Conservation (phyloP, 2,329 filamentous ascomycete species). For the Curvularia spicifera region DNA sequence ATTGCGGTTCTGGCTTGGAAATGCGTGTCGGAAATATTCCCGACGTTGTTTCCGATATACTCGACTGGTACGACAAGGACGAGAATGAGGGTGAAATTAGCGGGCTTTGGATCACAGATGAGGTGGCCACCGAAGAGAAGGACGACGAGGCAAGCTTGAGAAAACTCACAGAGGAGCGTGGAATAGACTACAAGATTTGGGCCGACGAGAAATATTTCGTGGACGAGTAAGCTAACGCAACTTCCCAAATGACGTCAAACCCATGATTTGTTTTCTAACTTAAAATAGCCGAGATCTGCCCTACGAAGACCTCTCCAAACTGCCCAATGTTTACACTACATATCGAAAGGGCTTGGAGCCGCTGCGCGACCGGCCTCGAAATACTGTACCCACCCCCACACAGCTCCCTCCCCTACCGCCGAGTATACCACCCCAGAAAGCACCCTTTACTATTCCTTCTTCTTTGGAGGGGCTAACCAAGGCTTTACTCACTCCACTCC, state of each 20-base stretch:
- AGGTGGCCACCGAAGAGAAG: slow-evolving; percentile 73
- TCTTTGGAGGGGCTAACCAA: slow-evolving; percentile 61
- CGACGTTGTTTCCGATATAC: slow-evolving; percentile 65
- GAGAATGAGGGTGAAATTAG: slow-evolving; percentile 57
- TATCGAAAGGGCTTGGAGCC: slow-evolving; percentile 78
- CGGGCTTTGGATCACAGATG: slow-evolving; percentile 75
- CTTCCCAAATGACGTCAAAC: neutral
- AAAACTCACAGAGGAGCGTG: slow-evolving; percentile 59
- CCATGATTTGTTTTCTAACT: slow-evolving; percentile 12
- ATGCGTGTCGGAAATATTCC: slow-evolving; percentile 68
- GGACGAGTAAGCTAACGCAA: slow-evolving; percentile 68
- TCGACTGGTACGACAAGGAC: slow-evolving; percentile 54
- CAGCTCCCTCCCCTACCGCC: slow-evolving; percentile 66
- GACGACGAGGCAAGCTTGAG: slow-evolving; percentile 66
- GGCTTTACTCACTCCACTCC: slow-evolving; percentile 65
- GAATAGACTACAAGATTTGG: slow-evolving; percentile 69
- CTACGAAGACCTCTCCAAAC: slow-evolving; percentile 62
- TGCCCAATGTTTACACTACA: slow-evolving; percentile 77
- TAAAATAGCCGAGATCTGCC: slow-evolving; percentile 68
- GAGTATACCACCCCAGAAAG: slow-evolving; percentile 63
- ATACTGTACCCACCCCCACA: slow-evolving; percentile 60
- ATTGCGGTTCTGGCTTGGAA: slow-evolving; percentile 62
- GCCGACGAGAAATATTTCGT: slow-evolving; percentile 79
- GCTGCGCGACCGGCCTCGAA: slow-evolving; percentile 68
- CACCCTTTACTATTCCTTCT: slow-evolving; percentile 69